Evolutionary conservation across 495 filamentous ascomycete species (phyloP), one percentile per base, ranked within the genome.

Genomic region (Xeromyces bisporus): DNA sequence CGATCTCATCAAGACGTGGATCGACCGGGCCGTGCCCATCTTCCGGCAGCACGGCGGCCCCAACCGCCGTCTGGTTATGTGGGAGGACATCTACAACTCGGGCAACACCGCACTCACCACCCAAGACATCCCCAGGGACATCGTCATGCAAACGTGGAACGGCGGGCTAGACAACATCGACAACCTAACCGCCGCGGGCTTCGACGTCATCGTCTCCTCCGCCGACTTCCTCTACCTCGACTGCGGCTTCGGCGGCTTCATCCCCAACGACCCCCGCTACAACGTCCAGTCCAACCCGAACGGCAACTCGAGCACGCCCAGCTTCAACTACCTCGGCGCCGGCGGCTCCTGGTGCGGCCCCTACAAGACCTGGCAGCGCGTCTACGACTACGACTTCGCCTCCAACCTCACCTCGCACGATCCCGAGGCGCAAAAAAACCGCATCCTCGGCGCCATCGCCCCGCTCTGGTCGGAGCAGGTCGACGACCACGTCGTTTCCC

Each of bases 331-430:
- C 36, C 54, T 51, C 23, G 67, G 60, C 36, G 43, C 42, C 32
- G 67, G 67, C 12, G 67, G 65, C n/a, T 61, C 55, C 35, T 71
- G 67, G 67, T 71, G 67, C 39, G 64, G 56, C 0, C 67, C 67
- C 0, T 71, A 71, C 51, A 71, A 71, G 42, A 66, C 64, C 38
- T 71, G 67, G 67, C 67, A 71, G 39, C 63, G 67, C 11, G 68
- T 71, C 48, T 71, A 71, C 50, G 62, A 67, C 50, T 71, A 60
- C 44, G 67, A 71, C 35, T 71, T 71, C 44, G 64, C 64, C 8
- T 32, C 40, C 13, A 62, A 62, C 35, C 58, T 71, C 13, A 64
- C 63, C 15, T n/a, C n/a, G n/a, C n/a, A n/a, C n/a, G n/a, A n/a
- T n/a, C n/a, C n/a, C n/a, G 40, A 33, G 2, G 33, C 44, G 0